phyloP scores from a whole-genome alignment of 371 early-diverging fungal genomes.

The Lichtheimia ramosa region DNA sequence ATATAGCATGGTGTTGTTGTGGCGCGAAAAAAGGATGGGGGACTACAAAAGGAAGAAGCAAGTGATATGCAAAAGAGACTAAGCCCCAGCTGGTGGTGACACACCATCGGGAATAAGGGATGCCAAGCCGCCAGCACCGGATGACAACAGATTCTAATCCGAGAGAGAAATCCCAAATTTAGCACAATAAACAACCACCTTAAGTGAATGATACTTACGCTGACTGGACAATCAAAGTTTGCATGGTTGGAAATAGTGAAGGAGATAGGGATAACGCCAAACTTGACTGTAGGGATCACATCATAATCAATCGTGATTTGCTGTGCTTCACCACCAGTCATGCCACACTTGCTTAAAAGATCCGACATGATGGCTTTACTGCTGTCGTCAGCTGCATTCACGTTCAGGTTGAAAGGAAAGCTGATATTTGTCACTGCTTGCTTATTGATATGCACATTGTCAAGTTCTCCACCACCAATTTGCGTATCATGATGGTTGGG shows the following conservation, averaged over 20 bases:
- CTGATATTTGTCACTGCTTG: constrained; percentile 40
- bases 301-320: constrained; percentile 53
- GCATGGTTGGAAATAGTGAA: constrained; percentile 38
- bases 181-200: background rate
- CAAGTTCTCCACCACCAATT: constrained; percentile 50
- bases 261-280: constrained; percentile 51
- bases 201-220: constrained; percentile 15
- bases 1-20: no score
- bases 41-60: no score
- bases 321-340: constrained; percentile 20
- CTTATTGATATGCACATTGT: constrained; percentile 46
- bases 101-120: constrained; percentile 2
- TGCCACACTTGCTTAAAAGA: constrained; percentile 47
- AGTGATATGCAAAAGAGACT: no score
- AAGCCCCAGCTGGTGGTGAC: no score
- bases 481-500: constrained; percentile 33
- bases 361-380: constrained; percentile 40
- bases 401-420: constrained; percentile 47
- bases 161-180: background rate
- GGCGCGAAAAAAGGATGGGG: no score
- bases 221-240: constrained; percentile 36
- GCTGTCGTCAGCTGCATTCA: constrained; percentile 22
- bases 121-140: constrained; percentile 6
- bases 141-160: background rate
- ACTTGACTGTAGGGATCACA: constrained; percentile 46